A percentile compares a stretch with the other conserved stretches of the same genome.
These are phyloP conservation scores for Pseudocercospora fijiensis DNA, from an alignment of 2,329 filamentous ascomycete genomes.

Conservation along the genomic window DNA sequence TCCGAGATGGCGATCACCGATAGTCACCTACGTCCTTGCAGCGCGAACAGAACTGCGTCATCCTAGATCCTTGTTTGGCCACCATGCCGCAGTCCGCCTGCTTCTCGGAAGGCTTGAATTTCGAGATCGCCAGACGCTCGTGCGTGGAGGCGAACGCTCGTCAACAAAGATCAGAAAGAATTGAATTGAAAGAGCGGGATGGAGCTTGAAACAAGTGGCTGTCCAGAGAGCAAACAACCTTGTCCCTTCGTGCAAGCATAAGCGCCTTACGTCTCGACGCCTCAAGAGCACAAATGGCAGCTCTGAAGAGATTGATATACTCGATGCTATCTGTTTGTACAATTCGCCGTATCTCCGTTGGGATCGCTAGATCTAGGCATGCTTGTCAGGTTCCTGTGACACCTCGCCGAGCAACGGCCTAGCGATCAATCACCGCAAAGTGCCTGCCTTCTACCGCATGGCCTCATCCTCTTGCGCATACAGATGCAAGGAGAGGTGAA, in stretches of 20 bases:
- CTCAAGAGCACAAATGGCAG: not conserved
- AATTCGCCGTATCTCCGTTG: slow-evolving; percentile 1
- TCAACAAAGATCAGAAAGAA: not conserved
- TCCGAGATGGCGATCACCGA: not conserved
- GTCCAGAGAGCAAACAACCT: not conserved
- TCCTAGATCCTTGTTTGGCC: slow-evolving; percentile 1
- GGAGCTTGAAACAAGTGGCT: not conserved
- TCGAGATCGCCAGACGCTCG: not conserved
- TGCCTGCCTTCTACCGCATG: not conserved
- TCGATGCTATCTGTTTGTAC: not conserved
- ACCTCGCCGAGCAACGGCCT: slow-evolving; percentile 6
- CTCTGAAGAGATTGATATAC: not conserved
- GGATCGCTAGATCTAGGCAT: not conserved
- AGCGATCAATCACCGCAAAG: slow-evolving; percentile 4
- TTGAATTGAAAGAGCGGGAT: not conserved
- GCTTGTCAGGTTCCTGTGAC: not conserved
- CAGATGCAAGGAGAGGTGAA: not conserved
- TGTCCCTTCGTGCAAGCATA: not conserved
- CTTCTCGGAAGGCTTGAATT: slow-evolving; percentile 5
- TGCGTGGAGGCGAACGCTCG: not conserved
- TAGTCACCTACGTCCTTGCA: not conserved
- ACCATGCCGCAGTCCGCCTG: slow-evolving; percentile 2
- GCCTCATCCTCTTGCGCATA: not conserved
- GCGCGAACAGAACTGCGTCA: not conserved
- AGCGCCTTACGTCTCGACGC: not conserved